Base-by-base conservation (phyloP, 176 grass and related monocot genomes). In the Ensete glaucum region DNA sequence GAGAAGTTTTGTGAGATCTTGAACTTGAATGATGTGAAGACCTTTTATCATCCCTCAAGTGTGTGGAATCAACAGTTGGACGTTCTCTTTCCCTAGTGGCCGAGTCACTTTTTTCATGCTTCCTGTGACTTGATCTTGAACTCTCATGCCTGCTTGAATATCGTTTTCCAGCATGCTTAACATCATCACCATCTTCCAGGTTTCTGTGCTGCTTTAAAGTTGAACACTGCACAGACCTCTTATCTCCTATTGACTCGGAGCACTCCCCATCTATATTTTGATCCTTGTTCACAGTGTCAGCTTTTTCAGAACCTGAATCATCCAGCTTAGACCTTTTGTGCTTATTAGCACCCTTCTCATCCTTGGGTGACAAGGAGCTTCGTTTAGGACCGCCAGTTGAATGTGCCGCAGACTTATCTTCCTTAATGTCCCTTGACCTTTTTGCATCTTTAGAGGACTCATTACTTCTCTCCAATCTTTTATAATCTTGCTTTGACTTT, bases 1-100 rank as follows among this genome's bases (percentile, higher is more conserved):
- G 80, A 63, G 84, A 92, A 56, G 81, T 92, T 84, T 84, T 85
- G 68, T 87, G 76, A 63, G 86, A 88, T 78, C 75, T 81, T 71
- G 63, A 81, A 84, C 69, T 81, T 29, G 68, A 83, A 81, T 87
- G 81, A 67, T 24, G 81, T 26, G 77, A 87, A 62, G 58, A 27
- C 14, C n/a, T 70, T 9, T 77, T 77, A 50, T 58, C 77, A 50
- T 79, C 77, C 66, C 54, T 79, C 9, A n/a, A 71, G 53, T 24
- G 19, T 22, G 19, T 57, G n/a, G 53, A 58, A 53, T 67, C 50
- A 53, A 15, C 62, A 53, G 29, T 50, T 77, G 34, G 22, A 25
- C 14, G 24, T 29, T 73, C 69, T 53, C 21, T 80, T 53, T 73
- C 57, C 69, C 49, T 80, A 43, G 9, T 22, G 54, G 19, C 26